These are phyloP conservation scores for Citeromyces nyonsensis DNA, from an alignment of 805 yeast genomes.

Conservation along the genomic window DNA sequence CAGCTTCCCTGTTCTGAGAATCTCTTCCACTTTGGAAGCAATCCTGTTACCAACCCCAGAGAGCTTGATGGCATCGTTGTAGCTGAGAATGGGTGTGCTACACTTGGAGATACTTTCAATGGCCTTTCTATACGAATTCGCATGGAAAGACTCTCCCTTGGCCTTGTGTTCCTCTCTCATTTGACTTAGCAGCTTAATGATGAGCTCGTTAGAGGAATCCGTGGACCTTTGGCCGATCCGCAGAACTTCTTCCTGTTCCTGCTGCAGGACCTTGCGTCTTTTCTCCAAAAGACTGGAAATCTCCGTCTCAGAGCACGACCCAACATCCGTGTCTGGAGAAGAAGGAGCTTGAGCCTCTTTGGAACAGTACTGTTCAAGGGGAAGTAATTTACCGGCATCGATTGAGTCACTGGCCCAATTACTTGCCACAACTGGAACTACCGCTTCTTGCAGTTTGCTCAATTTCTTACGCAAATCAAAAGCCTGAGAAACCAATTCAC, in stretches of 20 bases:
- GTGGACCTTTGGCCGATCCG: not conserved
- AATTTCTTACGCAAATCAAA: not conserved
- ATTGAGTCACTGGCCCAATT: constrained; percentile 4
- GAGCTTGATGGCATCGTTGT: constrained; percentile 19
- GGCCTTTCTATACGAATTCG: constrained; percentile 26
- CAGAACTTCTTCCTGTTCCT: constrained; percentile 3
- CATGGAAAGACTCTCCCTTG: constrained; percentile 19
- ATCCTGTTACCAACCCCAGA: constrained; percentile 24
- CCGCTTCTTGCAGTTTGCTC: not conserved
- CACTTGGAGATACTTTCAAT: constrained; percentile 16
- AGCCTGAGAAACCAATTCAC: not conserved
- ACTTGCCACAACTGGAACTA: constrained; percentile 2
- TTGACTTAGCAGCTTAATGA: constrained; percentile 14
- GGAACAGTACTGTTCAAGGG: not conserved
- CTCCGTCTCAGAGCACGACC: constrained; percentile 1
- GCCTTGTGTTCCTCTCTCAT: constrained; percentile 15
- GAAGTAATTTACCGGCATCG: constrained; percentile 1
- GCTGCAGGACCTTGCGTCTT: not conserved
- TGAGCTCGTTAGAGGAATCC: constrained; percentile 12
- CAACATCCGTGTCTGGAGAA: not conserved
- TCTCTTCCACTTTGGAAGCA: constrained; percentile 28
- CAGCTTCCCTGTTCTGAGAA: constrained; percentile 19
- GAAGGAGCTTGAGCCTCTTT: not conserved
- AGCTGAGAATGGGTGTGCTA: constrained; percentile 14
- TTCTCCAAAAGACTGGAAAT: not conserved